Percentiles rank a stretch among this genome's conserved stretches.
These are phyloP conservation scores for Gloeopeniophorella convolvens DNA, from an alignment of 768 basidiomycete genomes.

Conservation along the genomic window DNA sequence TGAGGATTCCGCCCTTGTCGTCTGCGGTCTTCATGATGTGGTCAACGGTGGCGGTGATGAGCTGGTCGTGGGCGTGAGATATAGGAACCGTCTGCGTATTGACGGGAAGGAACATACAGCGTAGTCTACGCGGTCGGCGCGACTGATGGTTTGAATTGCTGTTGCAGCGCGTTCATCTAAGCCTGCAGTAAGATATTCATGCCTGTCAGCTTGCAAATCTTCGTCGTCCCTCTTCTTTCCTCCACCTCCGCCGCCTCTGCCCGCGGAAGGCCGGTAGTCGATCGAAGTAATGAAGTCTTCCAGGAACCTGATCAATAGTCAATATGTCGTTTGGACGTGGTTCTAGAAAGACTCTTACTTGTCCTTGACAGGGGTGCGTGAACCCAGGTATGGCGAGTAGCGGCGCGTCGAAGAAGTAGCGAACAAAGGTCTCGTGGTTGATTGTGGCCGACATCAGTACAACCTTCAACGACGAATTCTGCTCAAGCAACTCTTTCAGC, in stretches of 20 bases:
- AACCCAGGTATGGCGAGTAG: conserved; percentile 80
- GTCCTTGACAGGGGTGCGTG: conserved; percentile 70
- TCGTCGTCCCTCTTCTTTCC: conserved; percentile 16
- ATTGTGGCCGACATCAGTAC: conserved; percentile 94
- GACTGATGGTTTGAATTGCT: conserved; percentile 54
- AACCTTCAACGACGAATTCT: conserved; percentile 64
- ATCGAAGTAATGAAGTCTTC: conserved; percentile 15
- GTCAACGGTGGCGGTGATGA: conserved; percentile 46
- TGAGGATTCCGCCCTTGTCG: conserved; percentile 61
- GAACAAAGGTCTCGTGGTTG: conserved; percentile 77
- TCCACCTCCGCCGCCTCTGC: no score
- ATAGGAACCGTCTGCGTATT: neutral
- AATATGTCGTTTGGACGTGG: no score
- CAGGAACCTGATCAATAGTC: conserved; percentile 19
- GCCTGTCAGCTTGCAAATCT: conserved; percentile 7
- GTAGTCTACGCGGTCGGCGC: conserved; percentile 65
- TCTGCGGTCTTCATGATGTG: conserved; percentile 49
- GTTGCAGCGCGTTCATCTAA: conserved; percentile 45
- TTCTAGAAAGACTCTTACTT: conserved; percentile 43
- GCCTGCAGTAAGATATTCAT: conserved; percentile 44
- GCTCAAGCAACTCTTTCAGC: conserved; percentile 64
- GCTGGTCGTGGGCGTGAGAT: conserved; percentile 1
- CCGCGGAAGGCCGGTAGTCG: conserved; percentile 11
- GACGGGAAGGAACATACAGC: conserved; percentile 39
- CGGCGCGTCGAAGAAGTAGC: conserved; percentile 79